Evolutionary conservation across 768 basidiomycete species (phyloP).

Genomic region (Kwoniella dendrophila): DNA sequence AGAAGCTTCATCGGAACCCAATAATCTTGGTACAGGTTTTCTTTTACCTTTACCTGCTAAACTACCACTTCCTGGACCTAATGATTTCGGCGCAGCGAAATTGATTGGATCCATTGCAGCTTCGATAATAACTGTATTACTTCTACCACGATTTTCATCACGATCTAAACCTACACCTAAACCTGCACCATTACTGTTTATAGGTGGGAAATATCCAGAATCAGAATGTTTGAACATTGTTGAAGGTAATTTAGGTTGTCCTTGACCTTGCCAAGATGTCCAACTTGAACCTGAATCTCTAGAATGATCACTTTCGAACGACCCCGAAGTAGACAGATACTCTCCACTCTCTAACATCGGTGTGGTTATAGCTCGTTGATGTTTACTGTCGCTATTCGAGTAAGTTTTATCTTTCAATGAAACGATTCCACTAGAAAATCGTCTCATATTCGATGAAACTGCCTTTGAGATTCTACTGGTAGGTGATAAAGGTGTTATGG

Average conservation of each 20-base stretch:
- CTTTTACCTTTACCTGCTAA: constrained; percentile 22
- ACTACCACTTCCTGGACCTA: constrained; percentile 14
- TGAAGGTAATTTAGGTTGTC: constrained; percentile 1
- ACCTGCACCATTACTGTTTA: constrained; percentile 2
- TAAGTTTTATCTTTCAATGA: constrained; percentile 14
- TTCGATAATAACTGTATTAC: constrained; percentile 9
- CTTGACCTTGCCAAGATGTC: constrained; percentile 6
- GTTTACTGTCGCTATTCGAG: background rate
- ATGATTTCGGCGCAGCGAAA: background rate
- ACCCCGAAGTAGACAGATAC: background rate
- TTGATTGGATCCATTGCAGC: constrained; percentile 5
- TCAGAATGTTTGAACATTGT: no score
- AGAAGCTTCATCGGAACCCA: constrained; percentile 4
- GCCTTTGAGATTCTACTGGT: constrained; percentile 17
- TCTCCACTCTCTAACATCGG: constrained; percentile 11
- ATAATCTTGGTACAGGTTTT: constrained; percentile 30
- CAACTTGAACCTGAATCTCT: constrained; percentile 11
- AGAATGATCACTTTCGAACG: constrained; percentile 13
- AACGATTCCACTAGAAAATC: constrained; percentile 12
- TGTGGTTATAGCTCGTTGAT: constrained; percentile 11
- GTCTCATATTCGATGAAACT: constrained; percentile 10
- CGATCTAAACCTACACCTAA: constrained; percentile 20
- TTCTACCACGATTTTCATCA: background rate
- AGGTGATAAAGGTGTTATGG: constrained; percentile 22
- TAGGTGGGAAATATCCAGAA: constrained; percentile 27